A percentile compares a stretch with the other conserved stretches of the same genome.
phyloP scores from a whole-genome alignment of 2,329 filamentous ascomycete genomes.

The Mollisia scopiformis region DNA sequence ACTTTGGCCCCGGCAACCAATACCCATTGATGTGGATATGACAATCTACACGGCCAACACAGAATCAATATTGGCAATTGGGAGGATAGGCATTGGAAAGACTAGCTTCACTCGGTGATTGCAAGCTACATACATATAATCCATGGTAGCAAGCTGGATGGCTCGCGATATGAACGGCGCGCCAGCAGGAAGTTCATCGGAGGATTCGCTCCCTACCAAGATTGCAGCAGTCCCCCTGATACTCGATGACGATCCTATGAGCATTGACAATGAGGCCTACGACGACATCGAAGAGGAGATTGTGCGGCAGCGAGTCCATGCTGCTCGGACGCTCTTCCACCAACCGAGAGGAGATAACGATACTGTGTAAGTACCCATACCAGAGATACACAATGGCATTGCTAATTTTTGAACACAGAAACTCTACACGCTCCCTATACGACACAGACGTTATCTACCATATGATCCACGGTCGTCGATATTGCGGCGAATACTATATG shows the following conservation, averaged over 20 bases:
- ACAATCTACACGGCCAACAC: background rate
- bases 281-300: conserved; percentile 14
- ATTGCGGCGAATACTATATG: conserved; percentile 48
- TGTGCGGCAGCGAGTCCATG: conserved; percentile 3
- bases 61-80: background rate
- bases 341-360: conserved; percentile 23
- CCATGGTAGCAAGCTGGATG: conserved; percentile 4
- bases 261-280: conserved; percentile 11
- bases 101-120: background rate
- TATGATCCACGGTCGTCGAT: conserved; percentile 54
- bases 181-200: background rate
- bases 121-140: background rate
- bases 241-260: conserved; percentile 13
- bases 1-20: background rate
- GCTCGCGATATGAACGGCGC: conserved; percentile 5
- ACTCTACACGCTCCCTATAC: conserved; percentile 37
- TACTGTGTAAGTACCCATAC: conserved; percentile 24
- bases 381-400: background rate
- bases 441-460: conserved; percentile 32
- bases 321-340: conserved; percentile 24
- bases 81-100: background rate
- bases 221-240: conserved; percentile 11
- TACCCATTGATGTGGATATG: background rate
- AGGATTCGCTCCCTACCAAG: conserved; percentile 6
- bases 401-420: conserved; percentile 20